Conservation (phyloP, 495 filamentous ascomycete species). For the Apodospora peruviana region DNA sequence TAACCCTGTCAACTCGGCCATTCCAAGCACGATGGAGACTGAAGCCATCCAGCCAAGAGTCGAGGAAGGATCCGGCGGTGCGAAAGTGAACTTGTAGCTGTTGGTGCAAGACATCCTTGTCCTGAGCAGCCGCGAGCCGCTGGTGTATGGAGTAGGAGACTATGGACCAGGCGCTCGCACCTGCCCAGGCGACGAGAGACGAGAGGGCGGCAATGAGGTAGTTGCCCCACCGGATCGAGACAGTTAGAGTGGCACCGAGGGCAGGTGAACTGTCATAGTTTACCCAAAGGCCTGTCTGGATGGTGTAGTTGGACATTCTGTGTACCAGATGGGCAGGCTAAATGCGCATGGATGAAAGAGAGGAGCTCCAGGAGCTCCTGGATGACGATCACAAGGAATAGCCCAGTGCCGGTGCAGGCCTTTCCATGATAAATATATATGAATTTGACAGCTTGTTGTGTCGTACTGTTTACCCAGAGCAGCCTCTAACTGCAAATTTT, state of each 20-base stretch:
- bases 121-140: not conserved
- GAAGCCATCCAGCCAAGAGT: conserved; percentile 1
- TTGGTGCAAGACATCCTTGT: conserved; percentile 2
- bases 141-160: not conserved
- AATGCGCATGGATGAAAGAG: too few relatives aligned
- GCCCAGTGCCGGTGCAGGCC: too few relatives aligned
- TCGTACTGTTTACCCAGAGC: too few relatives aligned
- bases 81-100: conserved; percentile 2
- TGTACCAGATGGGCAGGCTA: too few relatives aligned
- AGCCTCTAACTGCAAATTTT: too few relatives aligned
- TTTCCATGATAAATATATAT: too few relatives aligned
- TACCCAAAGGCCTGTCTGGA: conserved; percentile 1
- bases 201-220: conserved; percentile 2
- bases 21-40: not conserved
- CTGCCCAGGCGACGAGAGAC: conserved; percentile 1
- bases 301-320: conserved; percentile 3
- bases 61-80: not conserved
- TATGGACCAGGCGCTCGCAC: conserved; percentile 1
- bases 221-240: conserved; percentile 3
- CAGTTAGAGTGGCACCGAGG: conserved; percentile 1
- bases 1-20: not conserved
- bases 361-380: too few relatives aligned
- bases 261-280: conserved; percentile 1
- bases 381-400: too few relatives aligned
- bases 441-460: too few relatives aligned